phyloP scores from a whole-genome alignment of 805 yeast genomes.

The Naumovozyma baii region DNA sequence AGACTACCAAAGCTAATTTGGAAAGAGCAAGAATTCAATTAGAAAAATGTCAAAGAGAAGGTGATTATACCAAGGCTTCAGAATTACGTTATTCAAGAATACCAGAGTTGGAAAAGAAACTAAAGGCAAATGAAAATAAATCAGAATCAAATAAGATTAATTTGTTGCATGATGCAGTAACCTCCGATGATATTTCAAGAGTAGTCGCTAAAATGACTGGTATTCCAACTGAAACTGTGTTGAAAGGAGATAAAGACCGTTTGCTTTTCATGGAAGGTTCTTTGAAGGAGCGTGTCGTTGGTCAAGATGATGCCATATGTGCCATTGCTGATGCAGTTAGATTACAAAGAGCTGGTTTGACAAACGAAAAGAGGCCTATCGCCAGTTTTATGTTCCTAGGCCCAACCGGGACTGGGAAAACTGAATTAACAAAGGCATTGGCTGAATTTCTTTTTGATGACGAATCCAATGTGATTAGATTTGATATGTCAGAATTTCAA shows the following conservation, averaged over 20 bases:
- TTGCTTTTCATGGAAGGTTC: constrained; percentile 78
- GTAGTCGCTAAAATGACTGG: constrained; percentile 94
- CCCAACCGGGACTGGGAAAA: constrained; percentile 98
- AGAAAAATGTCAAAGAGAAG: constrained; percentile 73
- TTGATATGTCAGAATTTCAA: constrained; percentile 97
- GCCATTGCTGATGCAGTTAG: constrained; percentile 91
- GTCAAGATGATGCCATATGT: constrained; percentile 90
- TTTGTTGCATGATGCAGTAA: constrained; percentile 71
- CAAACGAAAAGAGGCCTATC: constrained; percentile 89
- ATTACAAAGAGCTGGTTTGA: constrained; percentile 91
- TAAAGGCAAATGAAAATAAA: constrained; percentile 38
- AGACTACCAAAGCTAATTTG: constrained; percentile 67
- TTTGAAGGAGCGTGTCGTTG: constrained; percentile 70
- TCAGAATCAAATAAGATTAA: constrained; percentile 11
- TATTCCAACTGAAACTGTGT: constrained; percentile 79
- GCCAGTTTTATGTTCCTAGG: constrained; percentile 96
- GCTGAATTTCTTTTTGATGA: constrained; percentile 90
- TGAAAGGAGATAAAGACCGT: constrained; percentile 92
- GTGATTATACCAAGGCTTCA: constrained; percentile 82
- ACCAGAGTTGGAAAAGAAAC: constrained; percentile 62
- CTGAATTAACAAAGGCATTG: constrained; percentile 85
- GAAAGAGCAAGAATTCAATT: constrained; percentile 79
- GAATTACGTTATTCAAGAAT: constrained; percentile 79
- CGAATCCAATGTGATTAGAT: constrained; percentile 74
- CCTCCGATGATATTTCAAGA: constrained; percentile 86